These are phyloP conservation scores for Platanthera zijinensis DNA, from an alignment of 106 monocot species.

Conservation along the genomic window DNA sequence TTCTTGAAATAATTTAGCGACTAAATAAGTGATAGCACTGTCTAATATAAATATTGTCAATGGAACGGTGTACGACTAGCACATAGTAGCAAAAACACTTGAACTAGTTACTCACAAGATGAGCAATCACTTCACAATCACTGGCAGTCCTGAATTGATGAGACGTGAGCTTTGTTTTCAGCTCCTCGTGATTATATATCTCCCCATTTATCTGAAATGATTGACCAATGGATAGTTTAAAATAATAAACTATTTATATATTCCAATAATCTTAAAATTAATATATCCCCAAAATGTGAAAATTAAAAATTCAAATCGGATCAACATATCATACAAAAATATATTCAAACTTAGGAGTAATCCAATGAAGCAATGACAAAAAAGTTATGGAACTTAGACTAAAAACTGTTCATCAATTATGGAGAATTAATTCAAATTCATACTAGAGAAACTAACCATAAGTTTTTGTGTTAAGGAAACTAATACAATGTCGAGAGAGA, in stretches of 20 bases:
- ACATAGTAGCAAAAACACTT: neutral
- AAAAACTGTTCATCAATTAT: no score
- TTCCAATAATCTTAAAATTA: neutral
- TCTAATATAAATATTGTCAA: constrained; percentile 1
- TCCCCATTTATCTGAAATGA: constrained; percentile 59
- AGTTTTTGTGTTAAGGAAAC: no score
- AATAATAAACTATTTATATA: neutral
- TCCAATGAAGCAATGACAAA: no score
- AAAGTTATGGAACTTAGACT: no score
- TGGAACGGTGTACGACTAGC: neutral
- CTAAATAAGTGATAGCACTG: neutral
- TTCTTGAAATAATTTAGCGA: neutral
- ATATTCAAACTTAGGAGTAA: neutral
- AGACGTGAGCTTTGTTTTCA: constrained; percentile 44
- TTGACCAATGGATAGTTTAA: neutral
- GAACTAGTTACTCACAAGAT: constrained; percentile 42
- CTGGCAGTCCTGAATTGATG: constrained; percentile 59
- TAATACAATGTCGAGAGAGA: no score
- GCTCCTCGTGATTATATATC: constrained; percentile 65
- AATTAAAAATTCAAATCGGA: neutral
- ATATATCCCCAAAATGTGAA: neutral
- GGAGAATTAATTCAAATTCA: no score
- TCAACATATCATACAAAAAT: neutral
- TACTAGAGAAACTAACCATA: no score
- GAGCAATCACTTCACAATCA: constrained; percentile 77